phyloP scores from a whole-genome alignment of 1,139 yeast species.

The Candida sanyaensis region DNA sequence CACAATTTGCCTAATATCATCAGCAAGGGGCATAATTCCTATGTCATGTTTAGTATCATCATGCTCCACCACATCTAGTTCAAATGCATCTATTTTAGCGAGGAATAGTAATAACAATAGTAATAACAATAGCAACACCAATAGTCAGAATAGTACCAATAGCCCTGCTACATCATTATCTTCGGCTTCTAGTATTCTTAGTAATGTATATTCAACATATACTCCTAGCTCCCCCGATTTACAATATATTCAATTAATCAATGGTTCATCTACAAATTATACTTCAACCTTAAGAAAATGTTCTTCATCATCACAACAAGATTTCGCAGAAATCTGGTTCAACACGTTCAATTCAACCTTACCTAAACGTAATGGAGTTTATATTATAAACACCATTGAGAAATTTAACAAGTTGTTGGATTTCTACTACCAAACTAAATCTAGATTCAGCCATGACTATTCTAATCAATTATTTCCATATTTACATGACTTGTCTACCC shows the following conservation, averaged over 20 bases:
- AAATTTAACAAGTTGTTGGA: constrained; percentile 23
- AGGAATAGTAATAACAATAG: not conserved
- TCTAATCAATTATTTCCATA: constrained; percentile 33
- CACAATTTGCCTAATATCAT: constrained; percentile 1
- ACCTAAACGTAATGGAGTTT: constrained; percentile 13
- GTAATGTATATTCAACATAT: not conserved
- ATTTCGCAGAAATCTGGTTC: constrained; percentile 10
- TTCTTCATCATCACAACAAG: constrained; percentile 6
- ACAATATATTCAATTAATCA: constrained; percentile 1
- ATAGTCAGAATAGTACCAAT: not conserved
- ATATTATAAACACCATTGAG: constrained; percentile 14
- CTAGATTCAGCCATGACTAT: constrained; percentile 17
- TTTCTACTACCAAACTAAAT: constrained; percentile 25
- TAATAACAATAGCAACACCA: not conserved
- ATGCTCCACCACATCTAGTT: constrained; percentile 2
- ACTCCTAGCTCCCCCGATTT: not conserved
- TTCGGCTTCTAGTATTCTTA: constrained; percentile 3
- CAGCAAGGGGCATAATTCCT: constrained; percentile 9
- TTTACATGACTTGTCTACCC: constrained; percentile 34
- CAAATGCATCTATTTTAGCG: constrained; percentile 1
- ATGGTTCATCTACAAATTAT: not conserved
- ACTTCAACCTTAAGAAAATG: constrained; percentile 2
- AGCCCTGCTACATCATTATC: not conserved
- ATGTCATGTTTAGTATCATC: constrained; percentile 5
- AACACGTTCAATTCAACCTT: constrained; percentile 16